Evolutionary conservation across 2,329 filamentous ascomycete genomes (phyloP).

Genomic region (Shiraia sp.): DNA sequence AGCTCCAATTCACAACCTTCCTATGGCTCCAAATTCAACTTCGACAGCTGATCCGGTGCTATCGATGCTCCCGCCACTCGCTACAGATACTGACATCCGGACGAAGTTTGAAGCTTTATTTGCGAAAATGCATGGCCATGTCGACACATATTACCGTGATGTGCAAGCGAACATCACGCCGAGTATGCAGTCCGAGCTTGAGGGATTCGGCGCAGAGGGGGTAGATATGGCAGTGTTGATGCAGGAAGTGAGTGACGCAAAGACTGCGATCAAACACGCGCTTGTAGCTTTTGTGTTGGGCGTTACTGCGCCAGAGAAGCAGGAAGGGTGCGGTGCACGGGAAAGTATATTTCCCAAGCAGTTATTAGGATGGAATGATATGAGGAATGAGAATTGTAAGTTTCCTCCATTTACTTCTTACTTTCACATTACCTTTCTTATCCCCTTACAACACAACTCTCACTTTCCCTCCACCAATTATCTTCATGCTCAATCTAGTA

Average conservation of each 20-base stretch:
- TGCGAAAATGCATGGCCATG: constrained; percentile 29
- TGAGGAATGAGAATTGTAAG: too few species aligned
- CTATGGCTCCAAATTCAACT: too few species aligned
- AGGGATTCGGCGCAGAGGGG: constrained; percentile 24
- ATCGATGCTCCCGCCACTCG: constrained; percentile 27
- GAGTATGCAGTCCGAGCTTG: constrained; percentile 36
- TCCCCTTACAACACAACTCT: too few species aligned
- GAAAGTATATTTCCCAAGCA: constrained; percentile 30
- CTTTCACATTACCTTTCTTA: too few species aligned
- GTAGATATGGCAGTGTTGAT: constrained; percentile 31
- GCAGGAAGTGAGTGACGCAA: constrained; percentile 27
- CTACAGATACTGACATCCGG: constrained; percentile 26
- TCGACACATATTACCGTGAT: constrained; percentile 41
- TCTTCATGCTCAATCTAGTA: background rate
- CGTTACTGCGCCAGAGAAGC: constrained; percentile 20
- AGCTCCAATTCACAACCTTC: constrained; percentile 5
- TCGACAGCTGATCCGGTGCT: constrained; percentile 19
- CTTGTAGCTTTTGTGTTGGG: constrained; percentile 30
- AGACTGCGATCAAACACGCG: constrained; percentile 35
- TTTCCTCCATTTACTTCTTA: too few species aligned
- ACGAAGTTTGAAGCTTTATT: constrained; percentile 28
- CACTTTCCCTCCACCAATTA: background rate
- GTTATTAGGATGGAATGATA: constrained; percentile 10
- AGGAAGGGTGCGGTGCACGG: constrained; percentile 3
- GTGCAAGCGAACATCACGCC: constrained; percentile 39